These are phyloP conservation scores for Pleochaeta shiraiana DNA, from an alignment of 2,329 filamentous ascomycete genomes.

Conservation along the genomic window DNA sequence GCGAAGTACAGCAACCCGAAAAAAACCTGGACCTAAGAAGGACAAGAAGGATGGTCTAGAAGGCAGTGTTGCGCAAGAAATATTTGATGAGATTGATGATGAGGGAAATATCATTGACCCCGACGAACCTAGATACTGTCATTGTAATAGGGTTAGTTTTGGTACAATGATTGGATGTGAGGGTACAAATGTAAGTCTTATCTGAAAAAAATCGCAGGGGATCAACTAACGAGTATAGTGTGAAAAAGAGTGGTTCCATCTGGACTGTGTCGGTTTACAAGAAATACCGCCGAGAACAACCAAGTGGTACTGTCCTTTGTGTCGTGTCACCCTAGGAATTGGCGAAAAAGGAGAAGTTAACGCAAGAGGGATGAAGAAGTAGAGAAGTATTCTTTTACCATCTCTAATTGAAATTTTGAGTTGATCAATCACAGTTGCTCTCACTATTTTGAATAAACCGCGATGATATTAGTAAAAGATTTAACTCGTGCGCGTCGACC, in stretches of 20 bases:
- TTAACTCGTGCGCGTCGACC: no score
- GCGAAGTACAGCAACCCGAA: constrained; percentile 45
- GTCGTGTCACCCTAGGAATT: constrained; percentile 38
- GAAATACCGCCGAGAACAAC: constrained; percentile 47
- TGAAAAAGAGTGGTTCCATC: constrained; percentile 68
- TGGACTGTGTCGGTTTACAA: constrained; percentile 50
- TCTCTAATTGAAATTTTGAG: no score
- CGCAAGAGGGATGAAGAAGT: constrained; percentile 18
- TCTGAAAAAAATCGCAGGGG: no score
- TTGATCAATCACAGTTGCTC: no score
- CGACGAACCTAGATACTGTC: constrained; percentile 53
- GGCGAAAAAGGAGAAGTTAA: constrained; percentile 40
- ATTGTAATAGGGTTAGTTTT: constrained; percentile 61
- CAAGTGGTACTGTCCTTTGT: constrained; percentile 74
- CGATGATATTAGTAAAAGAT: no score
- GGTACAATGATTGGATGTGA: constrained; percentile 72
- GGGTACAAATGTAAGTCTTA: constrained; percentile 43
- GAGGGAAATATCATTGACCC: constrained; percentile 51
- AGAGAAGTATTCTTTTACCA: no score
- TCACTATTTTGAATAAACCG: background rate
- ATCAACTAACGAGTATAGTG: constrained; percentile 31
- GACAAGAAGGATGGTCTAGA: constrained; percentile 20
- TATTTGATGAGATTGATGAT: constrained; percentile 38
- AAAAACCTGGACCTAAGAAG: constrained; percentile 32
- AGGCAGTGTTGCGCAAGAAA: constrained; percentile 25